Base-by-base conservation (phyloP, 202 grass and related monocot species). In the Schoenoplectus triqueter region DNA sequence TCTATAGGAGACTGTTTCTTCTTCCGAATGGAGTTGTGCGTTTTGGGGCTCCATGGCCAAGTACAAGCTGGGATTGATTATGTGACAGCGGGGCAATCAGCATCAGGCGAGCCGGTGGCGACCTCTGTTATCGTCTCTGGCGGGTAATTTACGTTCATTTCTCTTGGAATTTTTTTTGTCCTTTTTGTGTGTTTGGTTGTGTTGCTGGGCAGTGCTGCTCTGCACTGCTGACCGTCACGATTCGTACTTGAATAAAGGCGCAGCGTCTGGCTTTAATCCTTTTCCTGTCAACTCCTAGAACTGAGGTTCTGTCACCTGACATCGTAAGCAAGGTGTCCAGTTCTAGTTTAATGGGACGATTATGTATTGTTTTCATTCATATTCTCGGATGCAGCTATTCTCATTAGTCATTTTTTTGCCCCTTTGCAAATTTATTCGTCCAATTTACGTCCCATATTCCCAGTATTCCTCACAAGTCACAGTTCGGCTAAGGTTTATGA, bases 101-200 rank as follows among this genome's bases (percentile, higher is more conserved):
- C 90, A 5, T 94, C 88, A 0, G 96, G 96, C 31, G 91, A 99
- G 71, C 96, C 96, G 45, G 89, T 99, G 47, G 96, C 96, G 7
- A 99, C 96, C 57, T 95, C 92, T 22, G 91, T 99, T 40, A 95
- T 99, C 45, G 96, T 99, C 19, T 99, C 96, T 17, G 96, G 96
- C 69, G 93, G 96, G 69, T 83, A 57, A 83, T 55, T 67, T 71
- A 14, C 44, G 18, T 82, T 52, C 3, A 67, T 67, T 21, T 63
- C 46, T 40, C 46, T 52, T 2, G 17, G 10, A 64, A 55, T 45
- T 61, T 79, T 7, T 21, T 3, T 31, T 59, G 56, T 59, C 1
- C 2, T 11, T 59, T 59, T 11, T 11, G 54, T 11, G 6, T 50
- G 17, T 73, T 73, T 73, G 3, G 5, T 50, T 15, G 2, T 66